These are phyloP conservation scores for Curvularia verruculosa DNA, from an alignment of 2,329 filamentous ascomycete genomes.

Conservation along the genomic window DNA sequence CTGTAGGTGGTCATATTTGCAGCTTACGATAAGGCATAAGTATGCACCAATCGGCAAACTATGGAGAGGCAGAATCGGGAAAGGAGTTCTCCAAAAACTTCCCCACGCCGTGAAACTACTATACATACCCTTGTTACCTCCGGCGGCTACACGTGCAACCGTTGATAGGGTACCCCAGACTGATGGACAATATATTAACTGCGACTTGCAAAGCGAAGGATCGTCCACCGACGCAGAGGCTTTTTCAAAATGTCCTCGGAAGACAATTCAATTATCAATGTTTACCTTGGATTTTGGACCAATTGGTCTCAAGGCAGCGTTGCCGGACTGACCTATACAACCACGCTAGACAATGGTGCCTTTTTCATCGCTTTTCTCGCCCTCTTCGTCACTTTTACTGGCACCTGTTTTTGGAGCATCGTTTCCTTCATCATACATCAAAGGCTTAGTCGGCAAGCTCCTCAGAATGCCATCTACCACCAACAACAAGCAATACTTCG, in stretches of 20 bases:
- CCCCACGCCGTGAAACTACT: not conserved
- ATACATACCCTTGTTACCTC: not conserved
- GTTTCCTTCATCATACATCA: conserved; percentile 37
- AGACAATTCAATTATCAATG: conserved; percentile 2
- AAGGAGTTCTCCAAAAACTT: not conserved
- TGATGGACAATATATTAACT: not conserved
- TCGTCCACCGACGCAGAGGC: not conserved
- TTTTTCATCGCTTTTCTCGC: conserved; percentile 46
- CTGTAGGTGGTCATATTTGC: not conserved
- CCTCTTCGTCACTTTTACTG: conserved; percentile 31
- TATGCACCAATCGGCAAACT: not conserved
- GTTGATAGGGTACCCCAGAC: not conserved
- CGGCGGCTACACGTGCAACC: not conserved
- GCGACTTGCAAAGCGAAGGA: not conserved
- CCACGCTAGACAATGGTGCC: conserved; percentile 36
- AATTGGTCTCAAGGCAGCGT: conserved; percentile 33
- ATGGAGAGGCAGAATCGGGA: not conserved
- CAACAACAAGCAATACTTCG: conserved; percentile 45
- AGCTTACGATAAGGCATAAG: not conserved
- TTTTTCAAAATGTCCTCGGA: conserved; percentile 1
- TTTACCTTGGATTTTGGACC: conserved; percentile 18
- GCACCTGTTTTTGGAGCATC: conserved; percentile 39
- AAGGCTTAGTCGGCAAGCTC: conserved; percentile 13
- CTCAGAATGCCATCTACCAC: conserved; percentile 39
- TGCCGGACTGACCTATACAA: conserved; percentile 42